These are phyloP conservation scores for Pichia sporocuriosa DNA, from an alignment of 805 yeast genomes.

Conservation along the genomic window DNA sequence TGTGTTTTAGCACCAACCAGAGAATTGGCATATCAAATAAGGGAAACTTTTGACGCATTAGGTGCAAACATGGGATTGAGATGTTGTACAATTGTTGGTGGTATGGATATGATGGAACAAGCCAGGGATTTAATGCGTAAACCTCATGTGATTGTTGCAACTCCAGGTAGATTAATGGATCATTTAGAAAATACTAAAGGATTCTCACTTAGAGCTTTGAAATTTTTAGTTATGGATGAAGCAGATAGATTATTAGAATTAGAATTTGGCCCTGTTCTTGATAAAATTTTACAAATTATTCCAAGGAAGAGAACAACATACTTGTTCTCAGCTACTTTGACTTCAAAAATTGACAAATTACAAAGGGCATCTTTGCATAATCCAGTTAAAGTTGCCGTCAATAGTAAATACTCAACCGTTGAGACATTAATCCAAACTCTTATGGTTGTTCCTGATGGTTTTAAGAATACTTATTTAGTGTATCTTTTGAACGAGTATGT, in stretches of 20 bases:
- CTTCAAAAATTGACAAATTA: conserved; percentile 87
- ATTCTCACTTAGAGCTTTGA: conserved; percentile 68
- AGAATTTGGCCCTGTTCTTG: conserved; percentile 95
- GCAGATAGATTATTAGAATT: conserved; percentile 93
- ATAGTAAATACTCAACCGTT: conserved; percentile 84
- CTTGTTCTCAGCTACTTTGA: conserved; percentile 94
- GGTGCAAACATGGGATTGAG: conserved; percentile 92
- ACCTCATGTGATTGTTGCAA: conserved; percentile 92
- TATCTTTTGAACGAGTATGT: conserved; percentile 72
- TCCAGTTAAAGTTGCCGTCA: conserved; percentile 89
- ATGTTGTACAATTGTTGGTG: conserved; percentile 87
- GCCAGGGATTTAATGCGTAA: conserved; percentile 88
- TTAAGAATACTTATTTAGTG: conserved; percentile 81
- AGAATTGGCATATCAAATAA: conserved; percentile 81
- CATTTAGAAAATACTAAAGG: conserved; percentile 92
- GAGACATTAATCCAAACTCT: conserved; percentile 85
- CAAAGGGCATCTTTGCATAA: conserved; percentile 86
- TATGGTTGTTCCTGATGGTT: conserved; percentile 87
- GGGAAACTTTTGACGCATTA: conserved; percentile 90
- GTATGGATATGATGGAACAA: conserved; percentile 98
- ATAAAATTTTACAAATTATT: conserved; percentile 73
- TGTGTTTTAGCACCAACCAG: conserved; percentile 83
- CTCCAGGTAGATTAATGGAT: conserved; percentile 85
- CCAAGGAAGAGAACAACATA: conserved; percentile 82
- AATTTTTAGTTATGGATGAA: conserved; percentile 89